A percentile compares a stretch with the other conserved stretches of the same genome.
Conservation (phyloP, 805 yeast species). For the Metschnikowia borealis region DNA sequence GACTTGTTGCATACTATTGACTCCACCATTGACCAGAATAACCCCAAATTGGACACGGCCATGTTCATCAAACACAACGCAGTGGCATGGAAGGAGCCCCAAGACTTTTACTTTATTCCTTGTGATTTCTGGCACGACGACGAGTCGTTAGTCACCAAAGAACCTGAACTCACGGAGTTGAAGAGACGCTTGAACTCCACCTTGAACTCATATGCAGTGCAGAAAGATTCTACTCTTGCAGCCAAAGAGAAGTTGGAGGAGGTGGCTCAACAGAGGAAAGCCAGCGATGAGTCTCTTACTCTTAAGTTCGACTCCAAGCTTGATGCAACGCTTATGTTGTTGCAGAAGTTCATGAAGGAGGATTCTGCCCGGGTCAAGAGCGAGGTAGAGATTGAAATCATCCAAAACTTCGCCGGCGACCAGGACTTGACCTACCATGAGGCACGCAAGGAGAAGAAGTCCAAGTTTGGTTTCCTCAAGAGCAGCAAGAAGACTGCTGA, state of each 20-base stretch:
- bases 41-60: constrained; percentile 70
- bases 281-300: constrained; percentile 35
- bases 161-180: constrained; percentile 54
- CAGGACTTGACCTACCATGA: constrained; percentile 60
- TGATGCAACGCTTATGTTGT: constrained; percentile 45
- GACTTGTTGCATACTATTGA: constrained; percentile 51
- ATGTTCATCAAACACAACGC: constrained; percentile 91
- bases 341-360: constrained; percentile 62
- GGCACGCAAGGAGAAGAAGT: constrained; percentile 50
- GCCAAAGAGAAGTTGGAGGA: constrained; percentile 50
- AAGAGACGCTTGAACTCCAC: constrained; percentile 47
- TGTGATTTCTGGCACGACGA: constrained; percentile 97
- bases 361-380: constrained; percentile 71
- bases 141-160: constrained; percentile 60
- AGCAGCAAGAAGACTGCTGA: constrained; percentile 16
- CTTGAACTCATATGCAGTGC: constrained; percentile 34
- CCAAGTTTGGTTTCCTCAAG: constrained; percentile 53
- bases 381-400: constrained; percentile 87
- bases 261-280: constrained; percentile 33
- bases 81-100: constrained; percentile 76
- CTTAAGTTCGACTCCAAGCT: constrained; percentile 52
- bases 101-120: constrained; percentile 80
- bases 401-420: constrained; percentile 79
- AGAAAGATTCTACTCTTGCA: constrained; percentile 41
- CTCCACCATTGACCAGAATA: constrained; percentile 60